Percentiles rank a stretch among this genome's conserved stretches.
Evolutionary conservation across 192 early-diverging fungal genomes (phyloP).

Genomic region (Umbelopsis ramanniana): DNA sequence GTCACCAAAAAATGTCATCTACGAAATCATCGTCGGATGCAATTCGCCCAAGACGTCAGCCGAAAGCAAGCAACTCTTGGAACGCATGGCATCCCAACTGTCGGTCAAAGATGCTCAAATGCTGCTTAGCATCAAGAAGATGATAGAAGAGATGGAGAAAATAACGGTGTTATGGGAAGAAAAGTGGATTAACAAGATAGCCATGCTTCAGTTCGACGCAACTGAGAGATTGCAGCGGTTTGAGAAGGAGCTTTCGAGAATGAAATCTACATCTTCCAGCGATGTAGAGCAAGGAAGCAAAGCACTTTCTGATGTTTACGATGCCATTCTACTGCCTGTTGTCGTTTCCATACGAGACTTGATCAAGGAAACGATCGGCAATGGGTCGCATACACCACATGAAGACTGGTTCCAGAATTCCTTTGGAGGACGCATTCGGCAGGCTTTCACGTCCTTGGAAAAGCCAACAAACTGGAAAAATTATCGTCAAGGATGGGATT

Average conservation of each 20-base stretch:
- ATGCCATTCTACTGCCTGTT: slow-evolving; percentile 61
- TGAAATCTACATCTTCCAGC: slow-evolving; percentile 49
- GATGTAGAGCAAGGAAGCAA: slow-evolving; percentile 45
- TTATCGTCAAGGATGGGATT: slow-evolving; percentile 57
- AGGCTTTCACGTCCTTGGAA: slow-evolving; percentile 53
- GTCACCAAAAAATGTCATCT: slow-evolving; percentile 71
- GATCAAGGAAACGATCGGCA: slow-evolving; percentile 44
- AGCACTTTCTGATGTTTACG: slow-evolving; percentile 56
- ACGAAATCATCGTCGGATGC: slow-evolving; percentile 63
- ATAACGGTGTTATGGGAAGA: slow-evolving; percentile 86
- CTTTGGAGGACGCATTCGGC: slow-evolving; percentile 58
- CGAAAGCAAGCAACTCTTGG: slow-evolving; percentile 42
- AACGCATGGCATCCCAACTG: slow-evolving; percentile 44
- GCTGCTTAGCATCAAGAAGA: slow-evolving; percentile 54
- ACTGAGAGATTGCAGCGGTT: slow-evolving; percentile 59
- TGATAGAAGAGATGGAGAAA: slow-evolving; percentile 67
- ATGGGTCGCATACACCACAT: slow-evolving; percentile 54
- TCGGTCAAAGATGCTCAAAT: slow-evolving; percentile 44
- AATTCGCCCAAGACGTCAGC: slow-evolving; percentile 47
- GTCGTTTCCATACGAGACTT: slow-evolving; percentile 59
- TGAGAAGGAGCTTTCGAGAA: slow-evolving; percentile 55
- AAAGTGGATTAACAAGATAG: slow-evolving; percentile 73
- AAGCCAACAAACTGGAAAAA: slow-evolving; percentile 46
- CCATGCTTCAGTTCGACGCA: slow-evolving; percentile 59
- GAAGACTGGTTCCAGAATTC: slow-evolving; percentile 68